Evolutionary conservation across 78 protist genomes (phyloP).

Genomic region (Anaeramoeba ignava): DNA sequence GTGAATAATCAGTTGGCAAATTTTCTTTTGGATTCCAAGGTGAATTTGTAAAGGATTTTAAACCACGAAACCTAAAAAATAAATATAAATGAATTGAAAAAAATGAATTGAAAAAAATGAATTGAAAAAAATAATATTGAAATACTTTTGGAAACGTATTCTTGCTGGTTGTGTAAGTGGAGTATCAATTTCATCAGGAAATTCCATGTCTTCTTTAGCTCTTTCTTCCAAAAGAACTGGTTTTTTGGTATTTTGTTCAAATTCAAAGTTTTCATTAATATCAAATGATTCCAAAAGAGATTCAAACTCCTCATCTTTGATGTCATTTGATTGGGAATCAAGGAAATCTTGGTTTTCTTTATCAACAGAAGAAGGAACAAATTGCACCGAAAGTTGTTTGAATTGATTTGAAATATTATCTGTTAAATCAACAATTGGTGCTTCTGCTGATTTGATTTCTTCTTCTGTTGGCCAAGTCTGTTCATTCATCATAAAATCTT

Average conservation of each 20-base stretch:
- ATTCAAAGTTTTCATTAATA: too few species aligned
- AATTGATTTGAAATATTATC: neutral
- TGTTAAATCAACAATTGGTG: too few species aligned
- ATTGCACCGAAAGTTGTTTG: too few species aligned
- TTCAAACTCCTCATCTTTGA: neutral
- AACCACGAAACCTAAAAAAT: neutral
- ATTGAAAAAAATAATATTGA: too few species aligned
- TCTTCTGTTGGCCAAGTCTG: neutral
- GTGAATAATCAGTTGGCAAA: slow-evolving; percentile 82
- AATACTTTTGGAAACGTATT: slow-evolving; percentile 52
- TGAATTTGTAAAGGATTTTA: slow-evolving; percentile 42
- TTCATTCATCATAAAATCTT: neutral
- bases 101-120: too few species aligned
- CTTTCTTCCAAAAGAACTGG: neutral
- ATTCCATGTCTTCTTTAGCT: slow-evolving; percentile 18
- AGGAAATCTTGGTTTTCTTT: neutral
- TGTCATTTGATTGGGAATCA: neutral
- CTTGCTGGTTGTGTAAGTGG: slow-evolving; percentile 61
- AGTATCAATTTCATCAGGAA: slow-evolving; percentile 63
- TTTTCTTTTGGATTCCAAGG: slow-evolving; percentile 89
- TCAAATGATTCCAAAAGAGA: neutral
- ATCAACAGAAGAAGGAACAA: too few species aligned
- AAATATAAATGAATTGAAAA: neutral
- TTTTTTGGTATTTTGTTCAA: neutral
- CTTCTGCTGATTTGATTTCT: neutral